Conservation (phyloP, 805 yeast species). For the Saturnispora saitoi region DNA sequence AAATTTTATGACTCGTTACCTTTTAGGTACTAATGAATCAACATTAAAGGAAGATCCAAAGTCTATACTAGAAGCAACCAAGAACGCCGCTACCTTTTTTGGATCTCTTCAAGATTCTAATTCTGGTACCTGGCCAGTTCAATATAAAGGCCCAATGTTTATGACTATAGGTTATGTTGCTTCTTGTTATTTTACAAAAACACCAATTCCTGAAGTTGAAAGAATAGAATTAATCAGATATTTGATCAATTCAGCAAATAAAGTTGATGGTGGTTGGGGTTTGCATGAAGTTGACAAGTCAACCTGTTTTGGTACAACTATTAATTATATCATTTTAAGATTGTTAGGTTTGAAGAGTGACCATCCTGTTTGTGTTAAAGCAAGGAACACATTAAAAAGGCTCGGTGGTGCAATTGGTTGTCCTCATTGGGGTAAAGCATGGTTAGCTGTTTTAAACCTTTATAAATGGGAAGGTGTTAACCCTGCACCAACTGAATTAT, state of each 20-base stretch:
- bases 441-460: constrained; percentile 72
- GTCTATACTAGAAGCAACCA: constrained; percentile 45
- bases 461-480: constrained; percentile 96
- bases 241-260: constrained; percentile 85
- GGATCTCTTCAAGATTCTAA: constrained; percentile 58
- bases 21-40: constrained; percentile 23
- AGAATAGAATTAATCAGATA: constrained; percentile 71
- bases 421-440: constrained; percentile 98
- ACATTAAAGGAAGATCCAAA: constrained; percentile 26
- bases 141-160: constrained; percentile 97
- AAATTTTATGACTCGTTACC: constrained; percentile 46
- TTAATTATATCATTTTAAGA: constrained; percentile 78
- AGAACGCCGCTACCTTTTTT: constrained; percentile 68
- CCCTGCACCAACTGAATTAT: constrained; percentile 95
- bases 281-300: constrained; percentile 85
- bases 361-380: constrained; percentile 73
- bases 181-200: constrained; percentile 59
- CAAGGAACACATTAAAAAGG: constrained; percentile 56
- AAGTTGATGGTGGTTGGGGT: constrained; percentile 99
- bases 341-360: constrained; percentile 64
- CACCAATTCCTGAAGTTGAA: constrained; percentile 58
- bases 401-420: constrained; percentile 85
- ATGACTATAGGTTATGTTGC: constrained; percentile 85
- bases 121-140: constrained; percentile 85
- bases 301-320: constrained; percentile 89